Evolutionary conservation across 352 stramenopile species (phyloP).

Genomic region (Blastocystis sp.): DNA sequence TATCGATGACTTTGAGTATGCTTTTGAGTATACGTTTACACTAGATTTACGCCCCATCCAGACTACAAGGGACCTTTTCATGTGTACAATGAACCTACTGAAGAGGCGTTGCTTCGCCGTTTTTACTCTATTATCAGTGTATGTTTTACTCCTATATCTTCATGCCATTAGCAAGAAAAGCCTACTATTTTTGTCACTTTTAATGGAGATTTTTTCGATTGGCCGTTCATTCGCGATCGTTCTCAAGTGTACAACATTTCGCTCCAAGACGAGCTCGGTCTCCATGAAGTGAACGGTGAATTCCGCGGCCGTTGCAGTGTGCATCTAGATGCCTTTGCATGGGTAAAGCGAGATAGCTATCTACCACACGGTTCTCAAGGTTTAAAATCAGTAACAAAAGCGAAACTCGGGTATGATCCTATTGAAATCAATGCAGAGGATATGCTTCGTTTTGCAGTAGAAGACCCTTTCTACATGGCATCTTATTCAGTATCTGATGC

Average conservation of each 20-base stretch:
- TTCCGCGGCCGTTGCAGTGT: constrained; percentile 21
- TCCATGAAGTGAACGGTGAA: constrained; percentile 63
- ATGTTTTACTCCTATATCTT: neutral
- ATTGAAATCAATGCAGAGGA: constrained; percentile 96
- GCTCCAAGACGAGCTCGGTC: constrained; percentile 79
- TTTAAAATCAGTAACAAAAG: constrained; percentile 97
- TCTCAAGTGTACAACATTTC: constrained; percentile 82
- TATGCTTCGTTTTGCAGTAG: constrained; percentile 87
- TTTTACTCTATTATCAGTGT: constrained; percentile 72
- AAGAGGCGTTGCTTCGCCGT: constrained; percentile 73
- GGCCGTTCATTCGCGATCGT: constrained; percentile 90
- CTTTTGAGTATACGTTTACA: constrained; percentile 63
- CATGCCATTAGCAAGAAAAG: constrained; percentile 73
- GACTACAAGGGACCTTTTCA: constrained; percentile 80
- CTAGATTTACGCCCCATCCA: constrained; percentile 21
- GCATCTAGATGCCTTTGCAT: constrained; percentile 96
- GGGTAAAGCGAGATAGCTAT: constrained; percentile 98
- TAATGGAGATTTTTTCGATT: constrained; percentile 99
- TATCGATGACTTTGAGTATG: constrained; percentile 93
- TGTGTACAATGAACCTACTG: constrained; percentile 88
- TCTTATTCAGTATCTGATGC: constrained; percentile 99
- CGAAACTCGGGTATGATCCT: constrained; percentile 96
- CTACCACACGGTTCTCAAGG: constrained; percentile 92
- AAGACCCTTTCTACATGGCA: constrained; percentile 91
- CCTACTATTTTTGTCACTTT: constrained; percentile 98